Evolutionary conservation across 768 basidiomycete genomes (phyloP).

Genomic region (Suillus subaureus): DNA sequence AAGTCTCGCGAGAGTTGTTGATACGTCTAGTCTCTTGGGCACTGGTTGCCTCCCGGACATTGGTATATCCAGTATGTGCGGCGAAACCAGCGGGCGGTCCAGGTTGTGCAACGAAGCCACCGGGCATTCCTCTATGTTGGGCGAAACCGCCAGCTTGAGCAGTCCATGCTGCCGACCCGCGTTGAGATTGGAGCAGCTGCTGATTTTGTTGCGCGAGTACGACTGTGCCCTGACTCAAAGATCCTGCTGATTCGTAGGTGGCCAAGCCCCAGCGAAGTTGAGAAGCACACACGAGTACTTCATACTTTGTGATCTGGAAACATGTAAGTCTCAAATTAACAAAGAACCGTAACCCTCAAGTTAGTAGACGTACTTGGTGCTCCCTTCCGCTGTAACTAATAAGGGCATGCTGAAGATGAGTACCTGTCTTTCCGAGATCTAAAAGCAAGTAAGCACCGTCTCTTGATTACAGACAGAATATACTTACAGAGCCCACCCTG

Average conservation of each 20-base stretch:
- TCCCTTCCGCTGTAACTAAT: constrained; percentile 8
- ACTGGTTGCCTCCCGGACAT: neutral
- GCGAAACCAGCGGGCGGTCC: neutral
- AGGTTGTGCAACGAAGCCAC: neutral
- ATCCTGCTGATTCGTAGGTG: constrained; percentile 8
- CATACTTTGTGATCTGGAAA: constrained; percentile 6
- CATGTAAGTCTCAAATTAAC: no score
- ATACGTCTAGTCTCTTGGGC: neutral
- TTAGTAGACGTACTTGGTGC: constrained; percentile 3
- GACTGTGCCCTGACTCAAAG: constrained; percentile 31
- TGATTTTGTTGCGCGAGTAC: constrained; percentile 25
- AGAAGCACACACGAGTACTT: constrained; percentile 9
- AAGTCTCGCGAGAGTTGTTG: neutral
- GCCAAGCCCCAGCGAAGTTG: constrained; percentile 7
- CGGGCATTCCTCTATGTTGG: constrained; percentile 17
- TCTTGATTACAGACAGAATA: neutral
- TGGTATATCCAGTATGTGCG: neutral
- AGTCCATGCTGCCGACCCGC: neutral
- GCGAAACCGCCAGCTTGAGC: constrained; percentile 14
- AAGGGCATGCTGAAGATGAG: constrained; percentile 6
- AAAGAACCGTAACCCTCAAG: neutral
- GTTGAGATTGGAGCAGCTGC: constrained; percentile 11
- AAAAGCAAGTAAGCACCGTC: neutral
- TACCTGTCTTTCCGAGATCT: constrained; percentile 4
- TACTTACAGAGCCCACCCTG: constrained; percentile 32